Conservation (phyloP, 352 stramenopile species). For the Pythium grandisporangium region DNA sequence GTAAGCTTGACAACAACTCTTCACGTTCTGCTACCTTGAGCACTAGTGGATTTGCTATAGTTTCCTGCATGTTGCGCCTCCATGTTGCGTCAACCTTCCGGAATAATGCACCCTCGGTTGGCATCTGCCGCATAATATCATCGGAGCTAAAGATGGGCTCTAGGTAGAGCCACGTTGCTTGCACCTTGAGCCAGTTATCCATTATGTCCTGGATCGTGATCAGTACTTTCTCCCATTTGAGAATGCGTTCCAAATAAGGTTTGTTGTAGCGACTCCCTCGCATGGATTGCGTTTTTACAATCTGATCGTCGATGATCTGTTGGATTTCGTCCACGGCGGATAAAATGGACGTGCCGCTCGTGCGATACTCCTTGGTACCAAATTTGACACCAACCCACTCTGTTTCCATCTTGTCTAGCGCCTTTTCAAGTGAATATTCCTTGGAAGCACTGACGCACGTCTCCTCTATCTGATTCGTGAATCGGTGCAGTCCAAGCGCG, state of each 20-base stretch:
- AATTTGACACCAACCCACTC: conserved; percentile 92
- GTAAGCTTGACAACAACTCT: conserved; percentile 74
- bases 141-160: conserved; percentile 91
- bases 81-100: conserved; percentile 84
- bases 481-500: conserved; percentile 76
- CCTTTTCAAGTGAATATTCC: conserved; percentile 91
- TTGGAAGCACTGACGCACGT: conserved; percentile 92
- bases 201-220: conserved; percentile 89
- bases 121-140: conserved; percentile 92
- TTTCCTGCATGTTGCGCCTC: conserved; percentile 85
- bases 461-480: conserved; percentile 86
- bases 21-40: conserved; percentile 67
- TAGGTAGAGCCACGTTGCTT: conserved; percentile 90
- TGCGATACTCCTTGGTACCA: conserved; percentile 90
- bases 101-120: conserved; percentile 80
- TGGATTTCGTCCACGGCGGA: conserved; percentile 88
- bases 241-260: conserved; percentile 85
- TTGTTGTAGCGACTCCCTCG: conserved; percentile 90
- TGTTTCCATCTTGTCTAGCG: conserved; percentile 89
- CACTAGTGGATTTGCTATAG: conserved; percentile 56
- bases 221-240: conserved; percentile 86
- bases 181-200: conserved; percentile 93
- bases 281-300: conserved; percentile 95
- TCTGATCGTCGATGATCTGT: conserved; percentile 92
- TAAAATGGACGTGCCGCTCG: conserved; percentile 89